Base-by-base conservation (phyloP, 169 alveolate genomes). In the Plasmodium vinckei region DNA sequence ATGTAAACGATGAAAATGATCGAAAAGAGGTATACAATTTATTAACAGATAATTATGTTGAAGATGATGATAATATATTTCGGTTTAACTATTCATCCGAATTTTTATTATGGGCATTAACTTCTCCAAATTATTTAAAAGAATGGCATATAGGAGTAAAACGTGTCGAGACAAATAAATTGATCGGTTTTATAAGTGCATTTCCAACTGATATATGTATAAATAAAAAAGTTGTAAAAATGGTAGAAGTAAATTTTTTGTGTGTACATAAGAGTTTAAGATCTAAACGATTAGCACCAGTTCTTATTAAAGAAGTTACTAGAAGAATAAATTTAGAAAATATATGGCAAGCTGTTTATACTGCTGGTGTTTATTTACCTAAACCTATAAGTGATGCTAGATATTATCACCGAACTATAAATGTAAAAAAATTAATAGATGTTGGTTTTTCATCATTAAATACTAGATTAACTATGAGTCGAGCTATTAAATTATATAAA, bases 181-280 rank as follows among this genome's bases (percentile, higher is more conserved):
- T 98, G 67, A 98, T 97, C 19, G 99, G 98, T 23, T 98, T 97
- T 70, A 97, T 98, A 65, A 91, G 99, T 0, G 99, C 99, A 25
- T 96, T 98, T 47, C 99, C 99, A 1, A 97, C 96, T 9, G 93
- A 91, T 21, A 89, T 97, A 49, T 89, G 87, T 68, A 95, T 97
- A 59, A 89, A 92, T 64, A 97, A 97, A 6, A 79, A 82, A 25
- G 64, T 61, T 15, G 63, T 96, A 67, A 88, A 93, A 61, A 96
- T 96, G 95, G 98, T 99, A 2, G 99, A 98, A 87, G 97, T 99
- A 67, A 98, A 99, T 91, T 99, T 98, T 91, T 93, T 99, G 56
- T 98, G 99, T 93, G 99, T 99, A 12, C 99, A 99, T 89, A 98
- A 98, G 94, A 98, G 97, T 82, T 93, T 98, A 84, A 96, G 99